Conservation (phyloP, 1,139 yeast genomes). For the Protomyces macrosporus region DNA sequence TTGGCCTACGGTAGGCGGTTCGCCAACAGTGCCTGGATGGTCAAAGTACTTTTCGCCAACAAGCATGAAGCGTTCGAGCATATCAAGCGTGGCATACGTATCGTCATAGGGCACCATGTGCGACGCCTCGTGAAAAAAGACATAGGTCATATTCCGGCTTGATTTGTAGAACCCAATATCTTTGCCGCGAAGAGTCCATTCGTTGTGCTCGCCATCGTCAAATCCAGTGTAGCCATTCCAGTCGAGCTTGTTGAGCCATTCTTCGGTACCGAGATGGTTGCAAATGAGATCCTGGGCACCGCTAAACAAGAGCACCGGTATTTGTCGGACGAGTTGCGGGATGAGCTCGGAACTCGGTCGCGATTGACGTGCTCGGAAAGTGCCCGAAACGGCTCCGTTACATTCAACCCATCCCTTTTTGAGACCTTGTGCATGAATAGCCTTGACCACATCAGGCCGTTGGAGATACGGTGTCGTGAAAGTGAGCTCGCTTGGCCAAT, state of each 20-base stretch:
- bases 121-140: constrained; percentile 67
- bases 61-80: constrained; percentile 43
- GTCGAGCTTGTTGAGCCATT: constrained; percentile 52
- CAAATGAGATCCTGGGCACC: constrained; percentile 90
- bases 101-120: constrained; percentile 94
- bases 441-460: constrained; percentile 50
- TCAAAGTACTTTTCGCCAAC: constrained; percentile 28
- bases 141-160: constrained; percentile 71
- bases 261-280: constrained; percentile 70
- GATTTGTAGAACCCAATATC: constrained; percentile 37
- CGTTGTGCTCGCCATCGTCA: constrained; percentile 35
- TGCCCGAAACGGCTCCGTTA: constrained; percentile 50
- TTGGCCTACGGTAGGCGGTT: no score
- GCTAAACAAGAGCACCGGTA: constrained; percentile 69
- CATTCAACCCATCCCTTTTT: constrained; percentile 70
- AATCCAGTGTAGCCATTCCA: constrained; percentile 71
- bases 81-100: constrained; percentile 63
- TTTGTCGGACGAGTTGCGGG: constrained; percentile 55
- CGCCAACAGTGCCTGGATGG: constrained; percentile 25
- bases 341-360: constrained; percentile 60
- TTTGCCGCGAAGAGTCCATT: constrained; percentile 36
- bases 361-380: constrained; percentile 51
- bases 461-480: constrained; percentile 58
- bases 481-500: constrained; percentile 81
- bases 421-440: constrained; percentile 43